Base-by-base conservation (phyloP, 2,329 filamentous ascomycete species). In the Chalara sp. region DNA sequence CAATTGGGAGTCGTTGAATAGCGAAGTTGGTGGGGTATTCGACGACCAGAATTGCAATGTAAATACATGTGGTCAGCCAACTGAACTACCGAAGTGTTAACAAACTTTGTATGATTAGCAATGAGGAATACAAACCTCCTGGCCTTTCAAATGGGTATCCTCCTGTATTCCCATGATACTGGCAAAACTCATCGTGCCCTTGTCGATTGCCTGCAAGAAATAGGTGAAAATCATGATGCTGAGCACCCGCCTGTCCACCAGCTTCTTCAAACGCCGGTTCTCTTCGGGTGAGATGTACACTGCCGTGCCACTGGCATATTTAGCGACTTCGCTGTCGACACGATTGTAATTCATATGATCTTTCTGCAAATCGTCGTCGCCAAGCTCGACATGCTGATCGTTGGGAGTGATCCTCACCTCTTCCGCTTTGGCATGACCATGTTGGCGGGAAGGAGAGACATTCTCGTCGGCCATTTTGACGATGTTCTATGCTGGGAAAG, bases 241-340 rank as follows among this genome's bases (percentile, higher is more conserved):
- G 42, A 91, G 69, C 2, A 89, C 77, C 32, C 85, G 78, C 54
- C 72, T 76, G 66, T 89, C 84, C 57, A 89, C 86, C 70, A 81
- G 71, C 47, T 67, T 75, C 55, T 79, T 81, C 48, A 90, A 72
- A 32, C 83, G 72, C 39, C 68, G 73, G 65, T 80, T 83, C 49
- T 84, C 80, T 52, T 78, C 80, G 1, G 73, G 68, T 4, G 76
- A 72, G 60, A 89, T 81, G 2, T 78, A 69, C 46, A 87, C 69
- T 5, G 70, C 71, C 13, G 65, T 73, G 13, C 75, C 74, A 21
- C 74, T 74, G 31, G 81, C 79, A 69, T 90, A 90, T 64, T 83
- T 78, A 46, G 84, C 83, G 37, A 90, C 71, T 68, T 90, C 86
- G 50, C 77, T 74, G 67, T 90, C 86, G 50, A 89, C 75, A 60